Evolutionary conservation across 1,139 yeast genomes (phyloP).

Genomic region (Hyphopichia buzzinii): DNA sequence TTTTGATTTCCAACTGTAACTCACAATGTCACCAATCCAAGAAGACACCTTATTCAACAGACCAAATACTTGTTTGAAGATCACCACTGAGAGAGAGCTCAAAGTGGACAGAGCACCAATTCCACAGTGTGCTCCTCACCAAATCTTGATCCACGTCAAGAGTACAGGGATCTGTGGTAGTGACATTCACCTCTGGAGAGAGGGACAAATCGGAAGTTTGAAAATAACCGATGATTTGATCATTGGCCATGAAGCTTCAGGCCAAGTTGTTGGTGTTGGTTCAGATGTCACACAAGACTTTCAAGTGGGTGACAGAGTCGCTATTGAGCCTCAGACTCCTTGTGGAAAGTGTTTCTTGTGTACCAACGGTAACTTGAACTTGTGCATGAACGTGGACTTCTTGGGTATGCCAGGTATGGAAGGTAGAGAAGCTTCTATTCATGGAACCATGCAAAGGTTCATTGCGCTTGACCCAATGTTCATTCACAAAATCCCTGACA

Average conservation of each 20-base stretch:
- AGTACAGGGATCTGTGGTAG: constrained; percentile 32
- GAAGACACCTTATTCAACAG: constrained; percentile 5
- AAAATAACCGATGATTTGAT: constrained; percentile 13
- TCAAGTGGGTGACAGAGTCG: constrained; percentile 25
- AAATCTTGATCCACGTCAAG: constrained; percentile 33
- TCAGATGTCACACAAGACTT: constrained; percentile 16
- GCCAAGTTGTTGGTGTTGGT: constrained; percentile 20
- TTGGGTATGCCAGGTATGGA: constrained; percentile 22
- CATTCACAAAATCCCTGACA: constrained; percentile 21
- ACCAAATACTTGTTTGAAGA: constrained; percentile 8
- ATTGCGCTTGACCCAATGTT: constrained; percentile 15
- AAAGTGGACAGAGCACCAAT: constrained; percentile 6
- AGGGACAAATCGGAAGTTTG: constrained; percentile 21
- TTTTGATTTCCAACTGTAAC: constrained; percentile 6
- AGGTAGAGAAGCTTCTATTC: constrained; percentile 19
- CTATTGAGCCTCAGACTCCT: constrained; percentile 26
- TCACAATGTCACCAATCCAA: constrained; percentile 7
- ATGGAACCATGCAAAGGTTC: constrained; percentile 26
- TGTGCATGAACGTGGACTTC: constrained; percentile 22
- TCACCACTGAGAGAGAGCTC: constrained; percentile 7
- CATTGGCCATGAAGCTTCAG: constrained; percentile 23
- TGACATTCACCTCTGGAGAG: constrained; percentile 25
- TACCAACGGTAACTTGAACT: constrained; percentile 24
- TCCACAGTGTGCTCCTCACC: constrained; percentile 5
- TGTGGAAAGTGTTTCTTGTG: constrained; percentile 30